Evolutionary conservation across 1,284 basidiomycete genomes (phyloP), one percentile per base, ranked within the genome.

Genomic region (Mycosarcoma mackinlayi): DNA sequence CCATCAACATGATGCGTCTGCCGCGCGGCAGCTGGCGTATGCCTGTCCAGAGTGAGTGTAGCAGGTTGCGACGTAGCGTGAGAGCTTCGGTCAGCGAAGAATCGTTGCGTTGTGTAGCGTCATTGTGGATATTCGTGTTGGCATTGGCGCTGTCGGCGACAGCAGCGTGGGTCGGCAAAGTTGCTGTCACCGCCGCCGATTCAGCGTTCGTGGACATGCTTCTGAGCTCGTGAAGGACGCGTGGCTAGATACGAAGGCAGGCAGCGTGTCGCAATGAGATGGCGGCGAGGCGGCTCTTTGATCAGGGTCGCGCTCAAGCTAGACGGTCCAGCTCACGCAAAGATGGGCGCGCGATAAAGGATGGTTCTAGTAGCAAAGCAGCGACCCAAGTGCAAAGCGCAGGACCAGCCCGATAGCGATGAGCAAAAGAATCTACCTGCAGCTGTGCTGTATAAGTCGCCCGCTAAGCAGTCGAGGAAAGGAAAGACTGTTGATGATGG

Each of bases 31-130:
- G 68, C 40, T 66, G 55, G 19, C 54, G 51, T 2, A 73, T 33
- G 23, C 70, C 67, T 10, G 37, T 39, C 63, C 62, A 76, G 1
- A 61, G 47, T 9, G 56, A 60, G 10, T 52, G 31, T 0, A 76
- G 57, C 38, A 76, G 42, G 33, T 76, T 69, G 30, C 72, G 59
- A 21, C 73, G 60, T 8, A 76, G 47, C 10, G 45, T 48, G 13
- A 66, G 46, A 4, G 73, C 73, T 44, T 76, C 72, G 5, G 69
- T 75, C 44, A 56, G 44, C 23, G 67, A 50, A 5, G 59, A 31
- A n/a, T 34, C 18, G 11, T 48, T 37, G 19, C 31, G 6, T 1
- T 30, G 28, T 7, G 27, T 35, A 18, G 19, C 23, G n/a, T 24
- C 4, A 18, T n/a, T 39, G n/a, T 40, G 25, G 21, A 25, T n/a